Conservation (phyloP, 257 asterid genomes). For the Solanum chaucha region DNA sequence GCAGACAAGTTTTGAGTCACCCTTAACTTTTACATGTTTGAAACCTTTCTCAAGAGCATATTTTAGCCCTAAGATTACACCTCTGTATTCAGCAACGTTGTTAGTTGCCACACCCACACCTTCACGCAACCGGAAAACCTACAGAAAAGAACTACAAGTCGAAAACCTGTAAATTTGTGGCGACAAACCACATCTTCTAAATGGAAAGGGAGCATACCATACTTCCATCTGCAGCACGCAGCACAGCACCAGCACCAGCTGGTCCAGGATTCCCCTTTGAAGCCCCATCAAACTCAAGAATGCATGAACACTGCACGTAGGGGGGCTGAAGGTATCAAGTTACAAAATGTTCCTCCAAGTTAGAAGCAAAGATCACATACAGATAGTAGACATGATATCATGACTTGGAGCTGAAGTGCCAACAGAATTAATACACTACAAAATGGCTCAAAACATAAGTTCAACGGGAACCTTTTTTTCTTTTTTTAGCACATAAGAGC, state of each 20-base stretch:
- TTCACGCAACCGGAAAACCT: slow-evolving; percentile 88
- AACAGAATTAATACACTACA: background rate
- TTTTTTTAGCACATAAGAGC: background rate
- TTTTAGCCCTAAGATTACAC: slow-evolving; percentile 76
- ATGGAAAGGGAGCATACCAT: slow-evolving; percentile 32
- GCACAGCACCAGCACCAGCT: slow-evolving; percentile 95
- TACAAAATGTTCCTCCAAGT: background rate
- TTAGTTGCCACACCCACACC: slow-evolving; percentile 92
- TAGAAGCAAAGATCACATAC: background rate
- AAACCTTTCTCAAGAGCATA: slow-evolving; percentile 83
- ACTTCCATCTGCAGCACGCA: slow-evolving; percentile 82
- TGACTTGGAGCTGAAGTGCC: background rate
- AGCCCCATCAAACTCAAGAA: slow-evolving; percentile 90
- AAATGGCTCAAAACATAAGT: background rate
- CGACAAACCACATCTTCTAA: background rate
- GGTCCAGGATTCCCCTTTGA: slow-evolving; percentile 96
- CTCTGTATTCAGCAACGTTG: slow-evolving; percentile 90
- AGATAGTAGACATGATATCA: background rate
- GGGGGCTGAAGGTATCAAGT: slow-evolving; percentile 14
- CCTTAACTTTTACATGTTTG: slow-evolving; percentile 73
- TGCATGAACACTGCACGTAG: slow-evolving; percentile 57
- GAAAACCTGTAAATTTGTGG: background rate
- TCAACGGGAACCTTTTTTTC: background rate
- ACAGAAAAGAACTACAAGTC: slow-evolving; percentile 2
- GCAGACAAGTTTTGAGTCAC: slow-evolving; percentile 99